Evolutionary conservation across 1,284 basidiomycete species (phyloP).

Genomic region (Boletellus sp.): DNA sequence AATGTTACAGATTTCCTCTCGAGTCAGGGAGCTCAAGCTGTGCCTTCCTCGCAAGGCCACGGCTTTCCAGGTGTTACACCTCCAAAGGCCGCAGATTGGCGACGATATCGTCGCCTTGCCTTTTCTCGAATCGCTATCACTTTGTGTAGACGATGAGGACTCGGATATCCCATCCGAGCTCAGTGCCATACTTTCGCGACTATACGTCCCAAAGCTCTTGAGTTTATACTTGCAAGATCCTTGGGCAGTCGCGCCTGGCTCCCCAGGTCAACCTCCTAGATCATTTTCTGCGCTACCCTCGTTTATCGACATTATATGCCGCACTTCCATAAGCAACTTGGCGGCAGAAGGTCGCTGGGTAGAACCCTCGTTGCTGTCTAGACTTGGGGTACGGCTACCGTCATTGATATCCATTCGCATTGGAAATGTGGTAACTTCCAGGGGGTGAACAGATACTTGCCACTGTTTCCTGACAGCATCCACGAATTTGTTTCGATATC

Average conservation of each 20-base stretch:
- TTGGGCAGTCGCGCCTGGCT: constrained; percentile 15
- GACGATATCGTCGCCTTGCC: constrained; percentile 33
- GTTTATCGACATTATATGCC: constrained; percentile 10
- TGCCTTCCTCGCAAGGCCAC: constrained; percentile 32
- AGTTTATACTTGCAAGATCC: constrained; percentile 42
- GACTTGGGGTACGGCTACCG: constrained; percentile 14
- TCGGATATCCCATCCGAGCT: constrained; percentile 54
- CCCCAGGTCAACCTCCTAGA: neutral
- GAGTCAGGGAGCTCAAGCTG: constrained; percentile 44
- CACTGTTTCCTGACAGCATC: constrained; percentile 1
- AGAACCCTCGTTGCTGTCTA: constrained; percentile 13
- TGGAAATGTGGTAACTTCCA: constrained; percentile 2
- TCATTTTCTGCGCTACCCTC: constrained; percentile 16
- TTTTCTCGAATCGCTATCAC: constrained; percentile 39
- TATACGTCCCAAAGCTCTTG: constrained; percentile 40
- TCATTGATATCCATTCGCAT: constrained; percentile 14
- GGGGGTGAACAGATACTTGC: constrained; percentile 4
- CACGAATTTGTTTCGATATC: constrained; percentile 4
- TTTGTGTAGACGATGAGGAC: constrained; percentile 43
- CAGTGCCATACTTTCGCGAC: constrained; percentile 39
- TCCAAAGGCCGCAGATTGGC: constrained; percentile 12
- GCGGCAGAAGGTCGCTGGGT: constrained; percentile 28
- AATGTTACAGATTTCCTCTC: constrained; percentile 45
- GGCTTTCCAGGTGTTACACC: constrained; percentile 15
- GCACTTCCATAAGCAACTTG: constrained; percentile 12